Conservation (phyloP, 140 eudicot species). For the Erigeron philadelphicus region DNA sequence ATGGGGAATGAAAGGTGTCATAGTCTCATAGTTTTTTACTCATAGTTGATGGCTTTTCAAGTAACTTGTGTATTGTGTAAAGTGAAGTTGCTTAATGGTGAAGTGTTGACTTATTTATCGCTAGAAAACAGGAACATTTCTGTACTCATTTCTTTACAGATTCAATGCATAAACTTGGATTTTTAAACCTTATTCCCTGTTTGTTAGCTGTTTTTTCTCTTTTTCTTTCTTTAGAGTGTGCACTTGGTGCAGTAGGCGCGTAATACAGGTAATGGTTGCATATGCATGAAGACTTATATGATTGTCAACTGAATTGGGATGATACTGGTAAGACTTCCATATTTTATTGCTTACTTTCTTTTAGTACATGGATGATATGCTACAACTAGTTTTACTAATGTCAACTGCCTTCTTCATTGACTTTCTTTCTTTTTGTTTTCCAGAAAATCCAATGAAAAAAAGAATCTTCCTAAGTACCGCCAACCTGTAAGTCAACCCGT, state of each 20-base stretch:
- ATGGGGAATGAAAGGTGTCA: constrained; percentile 14
- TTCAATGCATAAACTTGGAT: background rate
- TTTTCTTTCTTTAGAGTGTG: background rate
- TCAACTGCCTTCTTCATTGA: constrained; percentile 28
- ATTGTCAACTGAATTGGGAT: background rate
- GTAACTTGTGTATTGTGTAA: constrained; percentile 16
- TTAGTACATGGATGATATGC: background rate
- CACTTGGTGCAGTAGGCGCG: background rate
- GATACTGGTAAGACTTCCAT: background rate
- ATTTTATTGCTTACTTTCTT: background rate
- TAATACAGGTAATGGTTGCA: background rate
- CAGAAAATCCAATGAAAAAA: constrained; percentile 30
- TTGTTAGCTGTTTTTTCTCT: background rate
- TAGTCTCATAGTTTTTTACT: constrained; percentile 12
- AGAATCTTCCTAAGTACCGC: constrained; percentile 34
- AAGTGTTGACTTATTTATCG: constrained; percentile 15
- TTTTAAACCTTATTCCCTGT: background rate
- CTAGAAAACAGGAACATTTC: constrained; percentile 7
- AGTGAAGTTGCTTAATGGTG: constrained; percentile 13
- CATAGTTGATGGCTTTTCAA: constrained; percentile 1
- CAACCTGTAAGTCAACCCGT: constrained; percentile 39
- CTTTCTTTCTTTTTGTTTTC: constrained; percentile 22
- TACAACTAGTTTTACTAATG: constrained; percentile 1
- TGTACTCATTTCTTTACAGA: constrained; percentile 2
- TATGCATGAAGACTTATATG: background rate